Conservation (phyloP, 352 stramenopile species). For the Phytophthora tubulina region DNA sequence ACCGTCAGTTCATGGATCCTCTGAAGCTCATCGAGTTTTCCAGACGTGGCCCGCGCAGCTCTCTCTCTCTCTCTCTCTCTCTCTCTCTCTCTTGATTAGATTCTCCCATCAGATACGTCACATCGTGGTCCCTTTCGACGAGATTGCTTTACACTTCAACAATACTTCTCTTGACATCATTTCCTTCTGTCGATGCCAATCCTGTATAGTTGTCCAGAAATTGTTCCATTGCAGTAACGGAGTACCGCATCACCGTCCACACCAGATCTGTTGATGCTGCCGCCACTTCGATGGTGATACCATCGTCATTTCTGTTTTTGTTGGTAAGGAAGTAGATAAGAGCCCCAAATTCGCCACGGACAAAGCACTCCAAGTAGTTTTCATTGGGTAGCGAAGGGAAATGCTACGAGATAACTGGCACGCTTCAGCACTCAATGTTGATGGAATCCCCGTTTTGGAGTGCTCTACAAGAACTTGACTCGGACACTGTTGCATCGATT, state of each 20-base stretch:
- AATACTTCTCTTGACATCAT: not conserved
- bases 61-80: no score
- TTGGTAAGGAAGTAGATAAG: conserved; percentile 7
- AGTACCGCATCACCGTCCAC: conserved; percentile 28
- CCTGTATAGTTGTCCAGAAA: conserved; percentile 10
- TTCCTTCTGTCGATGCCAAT: not conserved
- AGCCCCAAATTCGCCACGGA: conserved; percentile 16
- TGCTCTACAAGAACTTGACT: no score
- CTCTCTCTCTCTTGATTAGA: not conserved
- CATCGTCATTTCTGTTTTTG: not conserved
- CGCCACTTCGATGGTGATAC: conserved; percentile 31
- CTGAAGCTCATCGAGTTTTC: conserved; percentile 1
- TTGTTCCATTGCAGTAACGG: conserved; percentile 27
- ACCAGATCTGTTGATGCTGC: conserved; percentile 14
- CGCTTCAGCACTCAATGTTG: no score
- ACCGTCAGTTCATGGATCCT: not conserved
- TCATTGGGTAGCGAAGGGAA: no score
- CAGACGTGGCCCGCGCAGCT: not conserved
- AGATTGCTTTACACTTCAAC: not conserved
- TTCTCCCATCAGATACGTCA: not conserved
- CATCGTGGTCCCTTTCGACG: not conserved
- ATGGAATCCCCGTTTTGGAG: no score
- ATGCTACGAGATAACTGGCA: no score
- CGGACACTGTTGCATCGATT: no score
- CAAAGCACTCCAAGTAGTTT: conserved; percentile 9